Evolutionary conservation across 768 basidiomycete species (phyloP), one percentile per base, ranked within the genome.

Genomic region (Pilatotrama ljubarskyi): DNA sequence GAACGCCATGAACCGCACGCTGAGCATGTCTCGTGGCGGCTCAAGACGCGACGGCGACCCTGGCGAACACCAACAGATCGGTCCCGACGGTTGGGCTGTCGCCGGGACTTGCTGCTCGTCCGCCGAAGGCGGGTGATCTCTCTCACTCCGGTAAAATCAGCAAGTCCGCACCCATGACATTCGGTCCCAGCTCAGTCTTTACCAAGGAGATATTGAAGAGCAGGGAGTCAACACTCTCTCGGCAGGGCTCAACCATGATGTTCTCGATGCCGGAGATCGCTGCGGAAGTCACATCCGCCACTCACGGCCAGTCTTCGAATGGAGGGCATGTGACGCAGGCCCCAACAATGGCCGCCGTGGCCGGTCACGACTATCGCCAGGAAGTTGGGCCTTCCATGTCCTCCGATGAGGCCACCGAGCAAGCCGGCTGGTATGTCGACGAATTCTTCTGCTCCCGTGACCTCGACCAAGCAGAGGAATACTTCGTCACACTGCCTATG

Each of bases 31-130:
- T 24, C 88, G 95, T 38, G 88, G 90, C 38, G 93, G 93, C 38
- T 98, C 95, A 55, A 84, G 93, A 53, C 88, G 94, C 42, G 96
- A 94, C 38, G 86, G 84, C 17, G 84, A 91, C 8, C 82, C 88
- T 59, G 77, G 77, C 25, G 81, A 78, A 43, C 81, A 82, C 11
- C 76, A 80, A 15, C 84, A 84, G 56, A 76, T 80, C 55, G 86
- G 85, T 25, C 81, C 88, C 29, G 95, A 98, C 60, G 92, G 92
- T n/a, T 98, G 95, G 95, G 84, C 90, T 36, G 86, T 87, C 18
- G 84, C 87, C 32, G 56, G 55, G 63, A 17, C 47, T 63, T 29
- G 52, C 69, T n/a, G 42, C 68, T 9, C 84, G 86, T 22, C 82
- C 84, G 40, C 75, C 88, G 57, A 90, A 93, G 76, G 92, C 86